A percentile compares a stretch with the other conserved stretches of the same genome.
Evolutionary conservation across 306 rosid species (phyloP).

Genomic region (Dalbergia oliveri): DNA sequence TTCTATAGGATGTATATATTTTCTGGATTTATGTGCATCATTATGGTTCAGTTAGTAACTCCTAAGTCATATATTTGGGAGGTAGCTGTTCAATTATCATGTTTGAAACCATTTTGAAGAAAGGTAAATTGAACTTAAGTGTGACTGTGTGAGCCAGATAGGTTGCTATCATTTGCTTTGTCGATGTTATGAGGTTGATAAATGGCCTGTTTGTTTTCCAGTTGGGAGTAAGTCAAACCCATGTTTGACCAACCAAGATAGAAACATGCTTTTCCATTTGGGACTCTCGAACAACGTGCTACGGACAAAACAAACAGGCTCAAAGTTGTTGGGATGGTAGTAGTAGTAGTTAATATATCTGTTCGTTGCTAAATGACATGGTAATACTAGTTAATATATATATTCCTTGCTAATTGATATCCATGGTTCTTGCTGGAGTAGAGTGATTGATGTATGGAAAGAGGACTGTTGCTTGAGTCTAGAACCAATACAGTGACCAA

Average conservation of each 20-base stretch:
- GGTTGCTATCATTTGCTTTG: too few relatives aligned
- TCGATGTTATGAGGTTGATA: too few relatives aligned
- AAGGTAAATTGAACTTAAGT: too few relatives aligned
- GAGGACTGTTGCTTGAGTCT: constrained; percentile 11
- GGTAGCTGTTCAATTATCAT: constrained; percentile 12
- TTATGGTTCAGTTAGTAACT: background rate
- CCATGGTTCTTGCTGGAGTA: constrained; percentile 2
- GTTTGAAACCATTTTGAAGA: too few relatives aligned
- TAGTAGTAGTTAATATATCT: background rate
- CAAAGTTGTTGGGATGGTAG: constrained; percentile 5
- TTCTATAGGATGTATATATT: background rate
- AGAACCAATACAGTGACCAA: background rate
- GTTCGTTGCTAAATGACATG: constrained; percentile 20
- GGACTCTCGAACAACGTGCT: too few relatives aligned
- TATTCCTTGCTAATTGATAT: constrained; percentile 24
- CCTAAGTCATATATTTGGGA: background rate
- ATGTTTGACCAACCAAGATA: too few relatives aligned
- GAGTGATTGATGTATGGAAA: constrained; percentile 30
- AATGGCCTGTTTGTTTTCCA: too few relatives aligned
- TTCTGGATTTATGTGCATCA: background rate
- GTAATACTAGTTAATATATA: background rate
- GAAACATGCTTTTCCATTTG: too few relatives aligned
- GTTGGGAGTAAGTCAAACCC: too few relatives aligned
- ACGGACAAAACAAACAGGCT: too few relatives aligned
- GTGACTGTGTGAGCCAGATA: too few relatives aligned